Conservation (phyloP, 768 basidiomycete genomes). For the Mycena vulgaris region DNA sequence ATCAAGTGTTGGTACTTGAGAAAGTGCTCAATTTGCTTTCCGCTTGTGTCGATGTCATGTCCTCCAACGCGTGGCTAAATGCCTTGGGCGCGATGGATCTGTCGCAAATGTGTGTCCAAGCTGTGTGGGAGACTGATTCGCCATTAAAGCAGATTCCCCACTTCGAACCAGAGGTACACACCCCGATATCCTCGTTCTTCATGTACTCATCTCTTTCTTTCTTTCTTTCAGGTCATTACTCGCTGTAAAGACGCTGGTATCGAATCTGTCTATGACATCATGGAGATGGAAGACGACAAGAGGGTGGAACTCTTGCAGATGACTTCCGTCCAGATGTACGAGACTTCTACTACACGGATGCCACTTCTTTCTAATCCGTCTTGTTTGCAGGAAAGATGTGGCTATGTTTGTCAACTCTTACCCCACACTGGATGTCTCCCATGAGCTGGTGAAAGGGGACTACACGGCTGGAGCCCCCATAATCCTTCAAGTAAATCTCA, state of each 20-base stretch:
- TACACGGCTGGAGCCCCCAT: slow-evolving; percentile 92
- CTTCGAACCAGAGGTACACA: slow-evolving; percentile 88
- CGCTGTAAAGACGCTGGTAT: slow-evolving; percentile 88
- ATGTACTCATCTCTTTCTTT: slow-evolving; percentile 9
- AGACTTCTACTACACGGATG: not conserved
- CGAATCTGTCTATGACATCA: slow-evolving; percentile 95
- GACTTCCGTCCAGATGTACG: slow-evolving; percentile 89
- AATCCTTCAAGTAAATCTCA: slow-evolving; percentile 81
- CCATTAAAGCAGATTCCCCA: slow-evolving; percentile 97
- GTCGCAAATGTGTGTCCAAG: slow-evolving; percentile 98
- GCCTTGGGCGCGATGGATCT: slow-evolving; percentile 98
- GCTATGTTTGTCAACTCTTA: slow-evolving; percentile 97
- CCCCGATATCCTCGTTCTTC: not conserved
- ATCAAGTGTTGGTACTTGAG: slow-evolving; percentile 89
- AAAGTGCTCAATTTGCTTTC: slow-evolving; percentile 93
- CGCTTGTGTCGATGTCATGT: slow-evolving; percentile 98
- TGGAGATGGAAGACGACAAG: slow-evolving; percentile 97
- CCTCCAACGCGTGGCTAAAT: slow-evolving; percentile 94
- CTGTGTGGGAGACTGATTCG: slow-evolving; percentile 97
- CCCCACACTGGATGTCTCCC: slow-evolving; percentile 93
- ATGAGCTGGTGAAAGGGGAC: slow-evolving; percentile 89
- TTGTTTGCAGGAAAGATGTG: slow-evolving; percentile 82
- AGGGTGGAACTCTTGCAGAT: slow-evolving; percentile 88
- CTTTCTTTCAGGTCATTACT: slow-evolving; percentile 72
- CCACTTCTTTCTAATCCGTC: slow-evolving; percentile 34